Conservation (phyloP, 2,329 filamentous ascomycete species). For the Aspergillus nomiae region DNA sequence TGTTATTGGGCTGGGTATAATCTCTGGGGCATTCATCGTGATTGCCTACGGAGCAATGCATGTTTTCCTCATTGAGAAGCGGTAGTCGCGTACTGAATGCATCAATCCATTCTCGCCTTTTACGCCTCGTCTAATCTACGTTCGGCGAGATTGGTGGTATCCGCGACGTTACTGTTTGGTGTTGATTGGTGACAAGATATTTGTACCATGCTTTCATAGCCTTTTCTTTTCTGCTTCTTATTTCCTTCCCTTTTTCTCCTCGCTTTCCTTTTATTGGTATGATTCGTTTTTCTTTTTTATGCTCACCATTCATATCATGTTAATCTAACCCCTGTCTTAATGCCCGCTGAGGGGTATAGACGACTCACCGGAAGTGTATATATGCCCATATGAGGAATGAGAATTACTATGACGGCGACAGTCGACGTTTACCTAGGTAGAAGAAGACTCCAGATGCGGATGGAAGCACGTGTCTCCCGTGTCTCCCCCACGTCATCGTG, state of each 20-base stretch:
- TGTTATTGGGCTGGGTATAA: constrained; percentile 76
- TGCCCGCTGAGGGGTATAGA: constrained; percentile 1
- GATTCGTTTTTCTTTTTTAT: not conserved
- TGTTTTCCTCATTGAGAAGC: constrained; percentile 84
- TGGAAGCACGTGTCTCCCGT: constrained; percentile 25
- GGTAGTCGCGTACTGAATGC: constrained; percentile 49
- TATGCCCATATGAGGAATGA: constrained; percentile 2
- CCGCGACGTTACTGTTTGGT: not conserved
- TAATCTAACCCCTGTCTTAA: not conserved
- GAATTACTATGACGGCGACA: not conserved
- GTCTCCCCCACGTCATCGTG: constrained; percentile 20
- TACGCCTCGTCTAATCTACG: not conserved
- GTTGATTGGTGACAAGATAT: too few species aligned
- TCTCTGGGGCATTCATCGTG: constrained; percentile 80
- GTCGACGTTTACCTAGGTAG: too few species aligned
- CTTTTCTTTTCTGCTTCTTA: not conserved
- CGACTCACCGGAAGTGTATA: constrained; percentile 12
- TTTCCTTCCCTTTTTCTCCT: not conserved
- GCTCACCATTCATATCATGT: not conserved
- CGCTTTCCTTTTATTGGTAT: not conserved
- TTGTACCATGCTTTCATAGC: not conserved
- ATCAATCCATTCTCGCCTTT: not conserved
- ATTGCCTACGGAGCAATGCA: constrained; percentile 94
- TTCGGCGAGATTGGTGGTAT: not conserved
- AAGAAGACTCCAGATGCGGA: constrained; percentile 16